phyloP scores from a whole-genome alignment of 257 asterid genomes.

The Voacanga thouarsii region DNA sequence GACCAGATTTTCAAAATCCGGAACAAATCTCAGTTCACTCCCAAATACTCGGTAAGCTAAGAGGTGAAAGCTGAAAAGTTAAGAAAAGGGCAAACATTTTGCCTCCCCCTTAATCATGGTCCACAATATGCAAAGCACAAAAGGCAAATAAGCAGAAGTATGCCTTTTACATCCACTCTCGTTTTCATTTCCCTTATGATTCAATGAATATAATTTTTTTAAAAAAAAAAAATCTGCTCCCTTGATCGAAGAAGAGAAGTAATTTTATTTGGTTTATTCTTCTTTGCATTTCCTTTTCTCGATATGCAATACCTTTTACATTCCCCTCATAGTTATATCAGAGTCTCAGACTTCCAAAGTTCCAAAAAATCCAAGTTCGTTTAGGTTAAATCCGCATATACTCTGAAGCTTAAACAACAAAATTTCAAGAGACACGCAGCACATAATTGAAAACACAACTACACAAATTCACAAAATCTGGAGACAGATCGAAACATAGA shows the following conservation, averaged over 20 bases:
- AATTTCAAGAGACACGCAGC: background rate
- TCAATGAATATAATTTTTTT: background rate
- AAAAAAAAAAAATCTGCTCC: background rate
- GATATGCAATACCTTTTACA: background rate
- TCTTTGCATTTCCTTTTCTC: background rate
- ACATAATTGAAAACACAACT: background rate
- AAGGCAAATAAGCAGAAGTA: background rate
- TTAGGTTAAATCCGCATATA: background rate
- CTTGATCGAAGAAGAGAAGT: background rate
- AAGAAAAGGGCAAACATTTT: too few relatives aligned
- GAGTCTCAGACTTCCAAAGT: background rate
- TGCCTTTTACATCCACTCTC: background rate
- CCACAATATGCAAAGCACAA: too few relatives aligned
- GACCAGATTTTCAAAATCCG: background rate
- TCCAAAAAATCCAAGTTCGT: background rate
- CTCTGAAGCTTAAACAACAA: background rate
- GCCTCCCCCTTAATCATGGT: too few relatives aligned
- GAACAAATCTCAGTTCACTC: background rate
- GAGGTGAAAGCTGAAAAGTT: too few relatives aligned
- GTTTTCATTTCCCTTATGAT: background rate
- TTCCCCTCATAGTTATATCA: background rate
- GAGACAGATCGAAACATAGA: background rate
- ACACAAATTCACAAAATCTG: background rate
- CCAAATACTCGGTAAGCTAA: too few relatives aligned
- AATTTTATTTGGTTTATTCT: background rate